Base-by-base conservation (phyloP, 176 grass and related monocot genomes). In the Puya raimondii region DNA sequence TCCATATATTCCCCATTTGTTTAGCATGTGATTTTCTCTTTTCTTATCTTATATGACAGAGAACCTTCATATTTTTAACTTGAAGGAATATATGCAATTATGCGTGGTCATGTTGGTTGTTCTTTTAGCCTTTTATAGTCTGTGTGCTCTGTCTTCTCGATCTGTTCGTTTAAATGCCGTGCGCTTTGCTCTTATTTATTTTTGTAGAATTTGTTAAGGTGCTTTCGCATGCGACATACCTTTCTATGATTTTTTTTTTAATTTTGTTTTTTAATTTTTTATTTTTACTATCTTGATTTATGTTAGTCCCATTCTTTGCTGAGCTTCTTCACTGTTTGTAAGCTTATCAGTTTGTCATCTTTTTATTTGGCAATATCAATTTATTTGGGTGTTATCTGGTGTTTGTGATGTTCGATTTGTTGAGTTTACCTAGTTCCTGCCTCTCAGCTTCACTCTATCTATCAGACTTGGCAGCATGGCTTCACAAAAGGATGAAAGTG, bases 381-480 rank as follows among this genome's bases (percentile, higher is more conserved):
- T 7, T 59, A 18, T 59, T 59, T 59, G 11, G 54, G 15, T 20
- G 16, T 59, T 12, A 15, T 59, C 54, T 59, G n/a, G 16, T 59
- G 3, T 59, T 1, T 18, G 9, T 59, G 15, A 59, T 59, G 4
- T 17, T 59, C 5, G 4, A 3, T 59, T 59, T 59, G 15, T 59
- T 17, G 14, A 21, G 54, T 59, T 59, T 59, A 59, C 14, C 18
- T 7, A 6, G 29, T 33, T 33, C 4, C 33, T 42, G 33, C 33
- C 16, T 59, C 54, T 17, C 20, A 59, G 13, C 54, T 21, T 16
- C 7, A 59, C 33, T 67, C 12, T 18, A 18, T 67, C 29, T 48
- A 16, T 47, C 47, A 67, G 47, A n/a, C 47, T 16, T 67, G 33
- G 27, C 15, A 67, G 65, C 27, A 67, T 67, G 65, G 65, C 29